Evolutionary conservation across 805 yeast species (phyloP).

Genomic region (Yarrowia porcina): DNA sequence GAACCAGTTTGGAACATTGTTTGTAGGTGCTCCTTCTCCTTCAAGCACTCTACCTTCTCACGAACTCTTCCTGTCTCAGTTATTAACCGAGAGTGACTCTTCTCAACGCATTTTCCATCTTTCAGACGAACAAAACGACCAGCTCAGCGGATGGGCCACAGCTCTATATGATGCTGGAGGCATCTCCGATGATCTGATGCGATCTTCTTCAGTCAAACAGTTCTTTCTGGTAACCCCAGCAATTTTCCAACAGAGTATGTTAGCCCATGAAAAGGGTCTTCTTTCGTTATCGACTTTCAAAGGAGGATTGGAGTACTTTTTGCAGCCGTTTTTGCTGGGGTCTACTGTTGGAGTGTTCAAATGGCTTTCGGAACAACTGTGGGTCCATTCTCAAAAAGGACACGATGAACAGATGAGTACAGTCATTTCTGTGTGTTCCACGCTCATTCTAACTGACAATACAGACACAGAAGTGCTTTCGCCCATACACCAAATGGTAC

Average conservation of each 20-base stretch:
- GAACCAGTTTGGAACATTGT: conserved; percentile 3
- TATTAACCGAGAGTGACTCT: conserved; percentile 28
- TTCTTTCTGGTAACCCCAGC: conserved; percentile 67
- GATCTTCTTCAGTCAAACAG: conserved; percentile 62
- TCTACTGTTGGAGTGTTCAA: conserved; percentile 53
- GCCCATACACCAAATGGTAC: conserved; percentile 44
- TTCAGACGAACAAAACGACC: conserved; percentile 33
- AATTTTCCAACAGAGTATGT: conserved; percentile 67
- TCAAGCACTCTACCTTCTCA: conserved; percentile 26
- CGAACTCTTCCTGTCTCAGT: conserved; percentile 20
- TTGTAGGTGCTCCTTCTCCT: conserved; percentile 26
- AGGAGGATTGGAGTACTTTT: conserved; percentile 82
- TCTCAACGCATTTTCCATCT: conserved; percentile 26
- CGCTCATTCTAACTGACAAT: conserved; percentile 44
- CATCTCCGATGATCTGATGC: conserved; percentile 76
- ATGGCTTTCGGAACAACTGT: conserved; percentile 48
- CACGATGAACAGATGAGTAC: conserved; percentile 30
- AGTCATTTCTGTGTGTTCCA: conserved; percentile 41
- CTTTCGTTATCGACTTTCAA: conserved; percentile 58
- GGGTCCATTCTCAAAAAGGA: conserved; percentile 28
- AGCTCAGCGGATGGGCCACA: conserved; percentile 67
- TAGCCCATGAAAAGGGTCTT: conserved; percentile 54
- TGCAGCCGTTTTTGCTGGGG: conserved; percentile 70
- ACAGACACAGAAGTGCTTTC: conserved; percentile 46
- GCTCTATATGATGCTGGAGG: conserved; percentile 82